Conservation (phyloP, 768 basidiomycete species). For the Tulasnella sp. region DNA sequence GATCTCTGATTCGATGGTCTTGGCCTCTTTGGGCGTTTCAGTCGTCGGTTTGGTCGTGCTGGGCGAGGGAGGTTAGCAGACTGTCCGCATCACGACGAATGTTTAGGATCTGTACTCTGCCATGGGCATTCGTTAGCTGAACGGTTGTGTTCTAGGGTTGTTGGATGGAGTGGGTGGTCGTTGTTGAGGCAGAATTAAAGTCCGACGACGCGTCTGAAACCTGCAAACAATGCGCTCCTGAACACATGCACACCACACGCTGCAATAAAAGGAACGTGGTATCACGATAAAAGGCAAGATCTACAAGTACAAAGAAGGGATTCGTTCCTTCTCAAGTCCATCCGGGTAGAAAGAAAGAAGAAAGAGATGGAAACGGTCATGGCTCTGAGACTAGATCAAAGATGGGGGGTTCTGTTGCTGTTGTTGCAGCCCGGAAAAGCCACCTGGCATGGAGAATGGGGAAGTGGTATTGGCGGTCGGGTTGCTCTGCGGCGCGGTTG, state of each 20-base stretch:
- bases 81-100: background rate
- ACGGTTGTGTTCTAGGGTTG: background rate
- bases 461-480: background rate
- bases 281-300: background rate
- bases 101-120: conserved; percentile 1
- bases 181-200: background rate
- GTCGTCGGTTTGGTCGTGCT: conserved; percentile 13
- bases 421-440: conserved; percentile 15
- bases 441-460: conserved; percentile 21
- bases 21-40: conserved; percentile 20
- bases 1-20: conserved; percentile 51
- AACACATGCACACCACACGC: background rate
- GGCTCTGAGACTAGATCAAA: conserved; percentile 27
- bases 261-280: background rate
- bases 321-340: background rate
- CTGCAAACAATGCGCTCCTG: background rate
- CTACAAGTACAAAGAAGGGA: conserved; percentile 2
- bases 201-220: background rate
- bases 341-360: conserved; percentile 30
- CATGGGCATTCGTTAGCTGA: background rate
- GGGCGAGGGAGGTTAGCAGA: background rate
- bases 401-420: conserved; percentile 22
- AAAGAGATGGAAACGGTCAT: conserved; percentile 30
- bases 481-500: background rate
- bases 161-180: background rate